Evolutionary conservation across 768 basidiomycete species (phyloP), one percentile per base, ranked within the genome.

Genomic region (Mycena capillaripes): DNA sequence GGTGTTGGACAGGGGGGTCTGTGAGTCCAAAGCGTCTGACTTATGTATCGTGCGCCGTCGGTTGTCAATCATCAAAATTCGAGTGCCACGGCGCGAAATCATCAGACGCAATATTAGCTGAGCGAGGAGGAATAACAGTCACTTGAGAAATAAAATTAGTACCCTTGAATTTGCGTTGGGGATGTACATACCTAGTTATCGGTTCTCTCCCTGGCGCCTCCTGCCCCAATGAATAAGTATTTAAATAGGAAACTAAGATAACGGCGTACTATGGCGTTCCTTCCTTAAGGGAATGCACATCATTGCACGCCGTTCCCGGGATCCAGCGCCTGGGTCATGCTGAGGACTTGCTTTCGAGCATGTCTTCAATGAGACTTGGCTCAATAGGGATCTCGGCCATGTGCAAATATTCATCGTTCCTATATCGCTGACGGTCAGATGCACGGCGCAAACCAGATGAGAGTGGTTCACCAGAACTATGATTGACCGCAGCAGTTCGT

Each of bases 401-500:
- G 17, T 77, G 80, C 50, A 90, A 80, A 73, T 90, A 89, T 19
- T 88, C 87, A 63, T 90, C 87, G 71, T 89, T 90, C 89, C 89
- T 86, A 46, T 30, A 44, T 36, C 62, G 21, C 11, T 21, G 27
- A 27, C 36, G 25, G 56, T 34, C 21, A 72, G 53, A 40, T 2
- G 21, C 19, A 57, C 23, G 23, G 12, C 29, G 34, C n/a, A 67
- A 25, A 23, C 42, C n/a, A 66, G 14, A 21, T 0, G n/a, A 50
- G n/a, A 19, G 16, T 11, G 36, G 36, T 81, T 69, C 70, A 87
- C 86, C 87, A 88, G 69, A 87, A 88, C 87, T 88, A 64, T 17
- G 57, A 57, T 19, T 5, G 38, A 40, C 30, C 29, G 61, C 16
- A 10, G 61, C 16, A 10, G 9, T 30, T 38, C 63, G 66, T 36